phyloP scores from a whole-genome alignment of 2,329 filamentous ascomycete species.

The Trichoderma gracile region DNA sequence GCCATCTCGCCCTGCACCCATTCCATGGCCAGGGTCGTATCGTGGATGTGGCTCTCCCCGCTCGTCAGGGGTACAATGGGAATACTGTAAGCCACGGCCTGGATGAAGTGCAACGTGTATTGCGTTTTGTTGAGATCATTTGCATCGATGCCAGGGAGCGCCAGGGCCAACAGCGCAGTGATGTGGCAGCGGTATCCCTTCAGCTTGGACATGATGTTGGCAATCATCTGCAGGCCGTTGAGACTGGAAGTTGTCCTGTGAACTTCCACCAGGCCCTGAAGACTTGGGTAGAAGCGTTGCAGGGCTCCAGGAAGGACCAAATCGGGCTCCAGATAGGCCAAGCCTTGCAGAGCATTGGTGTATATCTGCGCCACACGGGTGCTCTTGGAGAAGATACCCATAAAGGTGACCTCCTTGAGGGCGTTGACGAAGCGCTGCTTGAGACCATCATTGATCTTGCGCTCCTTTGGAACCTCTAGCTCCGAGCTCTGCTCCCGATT shows the following conservation, averaged over 20 bases:
- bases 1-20: constrained; percentile 97
- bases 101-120: constrained; percentile 91
- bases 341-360: constrained; percentile 81
- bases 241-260: constrained; percentile 94
- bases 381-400: constrained; percentile 98
- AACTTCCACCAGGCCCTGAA: constrained; percentile 95
- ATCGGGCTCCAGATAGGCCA: constrained; percentile 88
- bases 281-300: constrained; percentile 93
- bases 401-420: constrained; percentile 90
- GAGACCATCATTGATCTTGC: constrained; percentile 75
- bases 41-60: constrained; percentile 66
- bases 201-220: constrained; percentile 84
- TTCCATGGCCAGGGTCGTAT: constrained; percentile 76
- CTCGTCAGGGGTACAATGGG: constrained; percentile 74
- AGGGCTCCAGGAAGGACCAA: constrained; percentile 89
- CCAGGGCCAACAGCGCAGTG: constrained; percentile 87
- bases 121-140: constrained; percentile 97
- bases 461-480: constrained; percentile 78
- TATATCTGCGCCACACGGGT: constrained; percentile 89
- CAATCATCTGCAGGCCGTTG: constrained; percentile 86
- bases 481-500: constrained; percentile 93
- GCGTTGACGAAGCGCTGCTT: constrained; percentile 88
- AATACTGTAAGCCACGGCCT: constrained; percentile 93
- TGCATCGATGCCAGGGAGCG: constrained; percentile 92
- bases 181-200: constrained; percentile 98